Base-by-base conservation (phyloP, 345 rosid species). In the Ceriops tagal region DNA sequence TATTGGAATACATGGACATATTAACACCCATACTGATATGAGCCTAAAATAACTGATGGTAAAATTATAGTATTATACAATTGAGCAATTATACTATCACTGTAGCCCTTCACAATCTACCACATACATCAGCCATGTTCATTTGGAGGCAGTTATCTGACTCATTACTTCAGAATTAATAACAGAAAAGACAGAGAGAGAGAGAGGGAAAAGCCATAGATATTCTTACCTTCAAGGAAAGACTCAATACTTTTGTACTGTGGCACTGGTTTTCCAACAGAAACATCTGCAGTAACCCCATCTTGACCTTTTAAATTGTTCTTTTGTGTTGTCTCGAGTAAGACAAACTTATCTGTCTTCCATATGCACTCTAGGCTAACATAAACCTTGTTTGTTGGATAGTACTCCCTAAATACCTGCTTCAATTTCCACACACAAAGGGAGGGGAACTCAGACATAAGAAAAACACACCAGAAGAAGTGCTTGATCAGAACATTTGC, bases 321-420 rank as follows among this genome's bases (percentile, higher is more conserved):
- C 71, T 78, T 84, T 59, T 78, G 76, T 24, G 68, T 73, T 66
- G 53, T 84, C 81, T 91, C 92, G 5, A 81, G 72, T 77, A 93
- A 81, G 18, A 76, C 69, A 65, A 82, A 91, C 70, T 88, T 91
- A 74, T 91, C 89, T 0, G 77, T 81, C 78, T 80, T 55, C 93
- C 95, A 91, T 47, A 72, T 69, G 59, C 89, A 91, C 57, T 87
- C 90, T 47, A 91, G 71, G 37, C 80, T 84, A 62, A 81, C 52
- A 65, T 70, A 83, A 62, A 74, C 88, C 59, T 70, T 77, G 58
- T 77, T 79, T 68, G 76, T 74, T 4, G 97, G 98, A 76, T 86
- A 91, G 43, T 81, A 87, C 79, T 93, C 97, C 35, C 96, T 82
- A 72, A 79, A 89, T 24, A 85, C 83, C 95, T 91, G 80, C 63